A percentile compares a stretch with the other conserved stretches of the same genome.
Conservation (phyloP, 2,329 filamentous ascomycete species). For the Colletotrichum paranaense region DNA sequence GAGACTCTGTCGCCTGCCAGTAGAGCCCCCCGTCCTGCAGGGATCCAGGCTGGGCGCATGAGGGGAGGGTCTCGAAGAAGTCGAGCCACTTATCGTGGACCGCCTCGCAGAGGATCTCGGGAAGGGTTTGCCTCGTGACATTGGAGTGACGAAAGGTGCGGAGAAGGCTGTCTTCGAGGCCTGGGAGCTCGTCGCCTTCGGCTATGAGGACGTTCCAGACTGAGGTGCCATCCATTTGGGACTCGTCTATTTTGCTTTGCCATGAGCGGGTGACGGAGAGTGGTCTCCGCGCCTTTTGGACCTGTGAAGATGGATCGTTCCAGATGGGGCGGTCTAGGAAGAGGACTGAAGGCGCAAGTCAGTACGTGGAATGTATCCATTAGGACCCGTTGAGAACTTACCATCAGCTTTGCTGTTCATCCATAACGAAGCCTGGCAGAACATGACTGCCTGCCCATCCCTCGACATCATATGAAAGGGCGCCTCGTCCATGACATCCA, state of each 20-base stretch:
- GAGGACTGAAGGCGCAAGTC: slow-evolving; percentile 40
- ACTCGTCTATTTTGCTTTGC: slow-evolving; percentile 33
- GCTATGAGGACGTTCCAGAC: slow-evolving; percentile 33
- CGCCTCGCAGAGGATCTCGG: slow-evolving; percentile 36
- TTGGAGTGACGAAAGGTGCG: slow-evolving; percentile 15
- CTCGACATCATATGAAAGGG: slow-evolving; percentile 36
- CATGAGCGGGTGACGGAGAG: slow-evolving; percentile 25
- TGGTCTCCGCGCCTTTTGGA: slow-evolving; percentile 38
- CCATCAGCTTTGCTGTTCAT: slow-evolving; percentile 37
- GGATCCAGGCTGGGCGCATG: background rate
- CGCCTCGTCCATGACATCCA: slow-evolving; percentile 38
- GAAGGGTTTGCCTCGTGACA: slow-evolving; percentile 25
- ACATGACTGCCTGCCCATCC: slow-evolving; percentile 40
- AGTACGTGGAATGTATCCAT: background rate
- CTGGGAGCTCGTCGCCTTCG: slow-evolving; percentile 28
- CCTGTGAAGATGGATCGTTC: slow-evolving; percentile 32
- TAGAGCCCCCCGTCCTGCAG: slow-evolving; percentile 38
- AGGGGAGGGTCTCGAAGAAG: slow-evolving; percentile 42
- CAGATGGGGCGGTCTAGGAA: slow-evolving; percentile 45
- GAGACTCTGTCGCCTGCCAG: slow-evolving; percentile 44
- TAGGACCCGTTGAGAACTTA: background rate
- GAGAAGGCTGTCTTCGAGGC: slow-evolving; percentile 30
- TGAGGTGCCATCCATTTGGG: slow-evolving; percentile 31
- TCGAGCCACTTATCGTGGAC: slow-evolving; percentile 48
- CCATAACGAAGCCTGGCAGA: slow-evolving; percentile 51